Base-by-base conservation (phyloP, 306 rosid species). In the Medicago arabica region DNA sequence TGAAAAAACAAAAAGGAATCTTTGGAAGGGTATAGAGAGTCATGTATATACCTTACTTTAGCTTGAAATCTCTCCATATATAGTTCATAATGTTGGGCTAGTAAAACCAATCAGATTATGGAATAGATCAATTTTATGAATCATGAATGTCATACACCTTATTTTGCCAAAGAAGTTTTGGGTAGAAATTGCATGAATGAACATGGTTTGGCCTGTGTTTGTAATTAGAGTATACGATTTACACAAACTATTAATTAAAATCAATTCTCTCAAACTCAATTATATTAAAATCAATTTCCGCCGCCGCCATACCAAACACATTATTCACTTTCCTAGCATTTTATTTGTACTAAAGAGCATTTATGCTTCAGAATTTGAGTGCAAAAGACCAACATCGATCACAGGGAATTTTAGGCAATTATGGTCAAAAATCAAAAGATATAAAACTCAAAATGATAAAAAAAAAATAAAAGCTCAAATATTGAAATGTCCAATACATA, bases 1-100 rank as follows among this genome's bases (percentile, higher is more conserved):
- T 86, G 88, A 91, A 90, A 73, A 88, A 84, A 82, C 72, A 44
- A 82, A 28, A 88, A 85, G 63, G 96, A 87, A 88, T 88, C 85
- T 70, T 75, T 21, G 54, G 71, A 40, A 40, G 71, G 10, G 55
- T 3, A 43, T 11, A 57, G 36, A 57, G 38, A 58, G 64, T 21
- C 64, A 58, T 11, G 64, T 58, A 23, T 58, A 58, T 58, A 58
- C 64, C 64, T 58, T 58, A 58, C 64, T 23, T 58, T 2, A 58
- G 9, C 39, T 21, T 58, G 7, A 23, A 36, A 23, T 58, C 7
- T 58, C 4, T 23, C 16, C 38, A 23, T 51, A 51, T 51, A 51
- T 58, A 58, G 16, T 58, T 58, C 64, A 2, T 23, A 58, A 58
- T 58, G 8, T 5, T 58, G 11, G 8, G n/a, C 57, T n/a, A 51